Base-by-base conservation (phyloP, 2,329 filamentous ascomycete species). In the Penicillium brevicompactum region DNA sequence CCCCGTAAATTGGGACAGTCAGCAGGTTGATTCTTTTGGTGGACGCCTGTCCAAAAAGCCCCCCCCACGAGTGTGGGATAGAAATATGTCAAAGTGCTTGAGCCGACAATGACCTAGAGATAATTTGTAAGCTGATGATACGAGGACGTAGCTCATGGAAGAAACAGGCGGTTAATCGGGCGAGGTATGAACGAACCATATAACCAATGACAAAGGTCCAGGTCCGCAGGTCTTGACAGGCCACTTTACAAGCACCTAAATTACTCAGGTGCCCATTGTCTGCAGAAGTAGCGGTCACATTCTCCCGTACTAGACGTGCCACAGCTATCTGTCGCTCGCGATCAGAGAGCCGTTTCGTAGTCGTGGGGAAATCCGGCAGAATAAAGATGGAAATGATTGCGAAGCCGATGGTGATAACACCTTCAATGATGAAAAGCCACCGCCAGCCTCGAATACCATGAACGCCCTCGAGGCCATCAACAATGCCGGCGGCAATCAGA, bases 351-450 rank as follows among this genome's bases (percentile, higher is more conserved):
- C 73, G 64, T 57, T 70, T 74, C 5, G 76, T 78, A 43, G 75
- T 80, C 4, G 76, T 71, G 2, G 81, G 80, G 56, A 80, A 82
- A 61, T 82, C 78, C 9, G 78, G 76, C 7, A 83, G 70, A 32
- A 82, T 70, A 60, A 81, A 82, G 11, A 67, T 64, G 0, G 77
- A 66, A 5, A 78, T 64, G 4, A 79, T 50, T 0, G 78, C 76
- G 64, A 73, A 76, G 0, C 75, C 74, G 14, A 80, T 71, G 1
- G 80, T 83, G 1, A 76, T 76, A 8, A 66, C 61, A 2, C 75
- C 72, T 49, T 78, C 74, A 10, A 77, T 69, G 32, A 80, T 79
- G 53, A 82, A 83, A 0, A 81, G 69, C 82, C 82, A 84, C 49
- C 79, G 61, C 81, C 80, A 83, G 1, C 80, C 80, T 1, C 70